Evolutionary conservation across 768 basidiomycete species (phyloP).

Genomic region (Roridomyces roridus): DNA sequence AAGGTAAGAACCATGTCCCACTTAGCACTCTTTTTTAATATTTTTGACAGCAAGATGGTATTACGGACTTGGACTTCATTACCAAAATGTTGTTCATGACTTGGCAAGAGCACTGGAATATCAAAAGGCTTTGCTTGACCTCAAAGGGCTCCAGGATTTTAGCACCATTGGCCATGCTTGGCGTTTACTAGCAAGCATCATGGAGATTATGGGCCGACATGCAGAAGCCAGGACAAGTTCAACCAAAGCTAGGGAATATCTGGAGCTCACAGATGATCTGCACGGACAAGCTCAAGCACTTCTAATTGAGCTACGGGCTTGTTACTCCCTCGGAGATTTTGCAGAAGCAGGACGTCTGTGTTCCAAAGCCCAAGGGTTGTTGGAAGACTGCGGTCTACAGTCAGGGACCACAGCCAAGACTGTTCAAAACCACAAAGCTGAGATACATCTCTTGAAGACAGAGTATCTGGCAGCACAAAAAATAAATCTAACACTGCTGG

Average conservation of each 20-base stretch:
- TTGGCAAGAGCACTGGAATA: neutral
- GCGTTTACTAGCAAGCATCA: neutral
- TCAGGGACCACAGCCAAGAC: neutral
- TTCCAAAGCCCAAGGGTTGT: neutral
- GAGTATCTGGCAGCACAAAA: constrained; percentile 3
- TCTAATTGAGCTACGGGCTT: neutral
- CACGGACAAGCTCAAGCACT: neutral
- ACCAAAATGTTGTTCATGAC: neutral
- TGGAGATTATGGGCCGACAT: neutral
- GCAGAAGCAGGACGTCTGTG: neutral
- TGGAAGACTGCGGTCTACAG: neutral
- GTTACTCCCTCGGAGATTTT: neutral
- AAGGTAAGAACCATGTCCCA: neutral
- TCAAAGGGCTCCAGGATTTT: neutral
- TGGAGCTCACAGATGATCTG: neutral
- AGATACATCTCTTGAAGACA: constrained; percentile 7
- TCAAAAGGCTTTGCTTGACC: neutral
- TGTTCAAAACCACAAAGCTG: neutral
- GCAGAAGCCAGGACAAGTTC: neutral
- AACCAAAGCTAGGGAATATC: neutral
- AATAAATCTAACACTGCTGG: neutral
- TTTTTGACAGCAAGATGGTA: neutral
- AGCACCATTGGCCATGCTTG: neutral
- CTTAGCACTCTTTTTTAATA: neutral
- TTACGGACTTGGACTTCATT: neutral